Evolutionary conservation across 805 yeast genomes (phyloP), one percentile per base, ranked within the genome.

Genomic region (Candida multigemmis): DNA sequence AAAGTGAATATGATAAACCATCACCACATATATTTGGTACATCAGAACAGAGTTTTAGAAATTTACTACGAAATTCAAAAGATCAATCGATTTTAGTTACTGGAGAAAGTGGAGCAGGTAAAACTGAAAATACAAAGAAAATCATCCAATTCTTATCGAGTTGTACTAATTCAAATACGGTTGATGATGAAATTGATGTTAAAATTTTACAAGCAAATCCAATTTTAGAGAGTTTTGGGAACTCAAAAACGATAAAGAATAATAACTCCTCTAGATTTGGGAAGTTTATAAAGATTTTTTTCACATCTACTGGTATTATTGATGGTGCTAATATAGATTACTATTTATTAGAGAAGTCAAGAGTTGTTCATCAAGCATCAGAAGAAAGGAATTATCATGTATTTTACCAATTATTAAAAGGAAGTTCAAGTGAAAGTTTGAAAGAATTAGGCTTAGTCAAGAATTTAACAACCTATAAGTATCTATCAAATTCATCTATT

Each of bases 31-130:
- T 91, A 21, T 91, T 77, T 53, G 93, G 94, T 1, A 76, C 82
- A 16, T 81, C 48, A 0, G 95, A 91, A 44, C 74, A 74, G 24
- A 94, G 97, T 1, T 83, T 76, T 41, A 71, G 84, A 36, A 81
- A 77, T 42, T 59, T 91, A 48, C 57, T 84, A 8, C 62, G 68
- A 8, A 77, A 80, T 37, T 65, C 60, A 26, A 75, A 74, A 42
- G 80, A 87, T 50, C 98, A 91, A 57, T 77, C 93, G 8, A 85
- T 91, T 30, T 62, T 91, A 26, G 96, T 91, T n/a, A 91, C 98
- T 0, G 99, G 99, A 37, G 99, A 91, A 49, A 80, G 94, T 14
- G 99, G 99, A 39, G 98, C 99, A 0, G 99, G 99, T 28, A 91
- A 91, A 49, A 91, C 99, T 0, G 98, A 91, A 56, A 91, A 85